Base-by-base conservation (phyloP, 352 stramenopile species). In the Blastocystis hominis region DNA sequence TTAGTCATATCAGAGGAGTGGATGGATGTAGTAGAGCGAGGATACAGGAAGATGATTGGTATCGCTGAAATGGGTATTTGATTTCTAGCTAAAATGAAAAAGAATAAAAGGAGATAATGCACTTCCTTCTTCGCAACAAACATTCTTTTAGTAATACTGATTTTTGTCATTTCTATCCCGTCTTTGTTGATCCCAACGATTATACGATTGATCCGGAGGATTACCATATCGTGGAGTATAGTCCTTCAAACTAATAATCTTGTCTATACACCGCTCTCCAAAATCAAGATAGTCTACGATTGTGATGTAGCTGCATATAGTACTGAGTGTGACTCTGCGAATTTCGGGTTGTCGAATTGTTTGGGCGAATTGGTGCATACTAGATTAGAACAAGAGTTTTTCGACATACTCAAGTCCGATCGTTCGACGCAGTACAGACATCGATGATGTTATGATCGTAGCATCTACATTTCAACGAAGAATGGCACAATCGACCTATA, bases 211-310 rank as follows among this genome's bases (percentile, higher is more conserved):
- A 1, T n/a, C 24, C 9, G 13, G 30, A 66, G 13, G 24, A 2
- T n/a, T 38, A 1, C 56, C 6, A n/a, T 66, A 30, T 30, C 24
- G 24, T 66, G 56, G 20, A 36, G 13, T 38, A 13, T 38, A 13
- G 13, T n/a, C 56, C 24, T 66, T 9, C 15, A 3, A 17, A 76
- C 36, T 20, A 55, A 30, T 50, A 40, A 76, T 5, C 30, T 50
- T 55, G 40, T 76, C 64, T 0, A 38, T 5, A 76, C 64, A 76
- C 20, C 38, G 36, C 10, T 76, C 64, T 55, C 64, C 64, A 56
- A 55, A 76, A 55, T 76, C 64, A 20, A 76, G 44, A 56, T 76
- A 76, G 24, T 76, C 64, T 76, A 76, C 40, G 9, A 34, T 6
- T 76, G 20, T 55, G 4, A 34, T 50, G 0, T 1, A 3, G 5